Base-by-base conservation (phyloP, 768 basidiomycete genomes). In the Mycena crocata region DNA sequence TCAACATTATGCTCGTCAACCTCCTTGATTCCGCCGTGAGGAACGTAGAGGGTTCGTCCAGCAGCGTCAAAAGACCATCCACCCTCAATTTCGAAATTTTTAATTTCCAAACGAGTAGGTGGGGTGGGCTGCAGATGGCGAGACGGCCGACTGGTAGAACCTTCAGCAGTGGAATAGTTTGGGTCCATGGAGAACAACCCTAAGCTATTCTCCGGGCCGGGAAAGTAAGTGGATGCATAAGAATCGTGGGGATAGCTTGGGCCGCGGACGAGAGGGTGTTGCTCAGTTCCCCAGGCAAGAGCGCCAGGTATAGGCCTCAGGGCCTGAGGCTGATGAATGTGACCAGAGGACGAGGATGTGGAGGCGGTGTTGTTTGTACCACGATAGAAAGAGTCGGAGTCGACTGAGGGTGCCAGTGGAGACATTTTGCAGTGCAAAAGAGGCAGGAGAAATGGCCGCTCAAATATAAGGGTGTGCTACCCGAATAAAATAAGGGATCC, bases 11-110 rank as follows among this genome's bases (percentile, higher is more conserved):
- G 52, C n/a, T 65, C 66, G 19, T 30, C 60, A 32, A 71, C 51
- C 39, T 67, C 62, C 39, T 59, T 52, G 31, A 73, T 69, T 10
- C 42, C 42, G 23, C 69, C 69, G 44, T 62, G 60, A 45, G 69
- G 58, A 2, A 64, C 60, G 56, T 73, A 73, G 19, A 55, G 57
- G 15, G 69, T 58, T 24, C 48, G 56, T 0, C 72, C 72, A 34
- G 19, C 15, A 23, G 52, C 69, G 54, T 73, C 69, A 28, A 50
- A 30, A 7, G 52, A 49, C 72, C 72, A 73, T 2, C 69, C 72
- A 26, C 72, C 72, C 55, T 71, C 69, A 31, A 55, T 56, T 9
- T 73, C 64, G 42, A 45, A 62, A 24, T 69, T 62, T 61, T 64
- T 30, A 14, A 68, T 64, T 52, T 61, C 17, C 28, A 30, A 28